A percentile compares a stretch with the other conserved stretches of the same genome.
Conservation (phyloP, 768 basidiomycete genomes). For the Kwoniella mangroviensis region DNA sequence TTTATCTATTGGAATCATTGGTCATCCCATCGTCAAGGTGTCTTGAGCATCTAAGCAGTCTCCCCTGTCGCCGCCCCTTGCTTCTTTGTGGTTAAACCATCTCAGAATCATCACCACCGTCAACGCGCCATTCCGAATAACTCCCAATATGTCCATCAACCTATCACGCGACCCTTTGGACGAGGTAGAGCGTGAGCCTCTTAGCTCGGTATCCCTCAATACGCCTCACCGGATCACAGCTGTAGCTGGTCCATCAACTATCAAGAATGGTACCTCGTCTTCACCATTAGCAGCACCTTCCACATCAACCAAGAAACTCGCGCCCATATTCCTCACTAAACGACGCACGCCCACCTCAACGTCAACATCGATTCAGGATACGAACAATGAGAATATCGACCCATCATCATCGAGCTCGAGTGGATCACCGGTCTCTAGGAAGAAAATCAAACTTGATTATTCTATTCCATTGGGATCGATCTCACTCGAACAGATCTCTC, state of each 20-base stretch:
- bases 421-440: slow-evolving; percentile 20
- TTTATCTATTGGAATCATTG: neutral
- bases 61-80: too few species aligned
- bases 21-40: neutral
- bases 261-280: neutral
- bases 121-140: too few species aligned
- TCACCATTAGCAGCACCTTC: neutral
- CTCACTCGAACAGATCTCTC: slow-evolving; percentile 1
- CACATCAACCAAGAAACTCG: slow-evolving; percentile 20
- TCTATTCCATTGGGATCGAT: neutral
- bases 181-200: neutral
- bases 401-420: neutral
- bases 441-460: slow-evolving; percentile 17
- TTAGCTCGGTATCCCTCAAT: neutral
- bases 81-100: too few species aligned
- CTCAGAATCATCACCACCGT: too few species aligned
- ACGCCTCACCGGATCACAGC: neutral
- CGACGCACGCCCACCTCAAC: slow-evolving; percentile 4
- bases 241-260: neutral
- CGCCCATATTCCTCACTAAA: slow-evolving; percentile 23
- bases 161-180: neutral
- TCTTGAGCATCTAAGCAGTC: too few species aligned
- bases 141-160: neutral
- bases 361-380: neutral
- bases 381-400: neutral